Base-by-base conservation (phyloP, 768 basidiomycete genomes). In the Phylloporus sp. region DNA sequence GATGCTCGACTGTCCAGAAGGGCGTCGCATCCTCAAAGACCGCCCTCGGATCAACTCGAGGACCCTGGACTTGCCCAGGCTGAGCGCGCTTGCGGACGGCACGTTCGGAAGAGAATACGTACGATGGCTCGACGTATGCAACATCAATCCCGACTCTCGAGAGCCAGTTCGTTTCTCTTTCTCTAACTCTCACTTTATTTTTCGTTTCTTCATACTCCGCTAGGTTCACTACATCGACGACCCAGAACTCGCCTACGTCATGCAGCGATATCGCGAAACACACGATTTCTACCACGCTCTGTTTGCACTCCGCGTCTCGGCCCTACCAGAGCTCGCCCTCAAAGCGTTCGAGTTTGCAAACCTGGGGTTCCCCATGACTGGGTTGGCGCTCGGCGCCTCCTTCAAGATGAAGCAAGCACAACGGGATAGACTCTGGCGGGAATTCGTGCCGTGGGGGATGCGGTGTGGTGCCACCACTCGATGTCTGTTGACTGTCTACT, bases 201-300 rank as follows among this genome's bases (percentile, higher is more conserved):
- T n/a, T n/a, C n/a, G n/a, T n/a, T n/a, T 20, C 39, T 47, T 50
- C 44, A 50, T 22, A 31, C 9, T 18, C 9, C n/a, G 47, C 9
- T 58, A 97, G 94, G 94, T 96, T 6, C 89, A 85, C 54, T 98
- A 97, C 60, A 85, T 98, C 46, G 80, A 87, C 60, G 91, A 97
- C 59, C 92, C 93, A 3, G 94, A 96, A 59, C 79, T 96, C 10
- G 96, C 96, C 21, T 98, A 96, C 66, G 89, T 98, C 45, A 91
- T 99, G 87, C 90, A 94, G 56, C 85, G 95, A 41, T 99, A 98
- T 65, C 85, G 95, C 21, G 94, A 99, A 70, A 95, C 88, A 53
- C 96, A 99, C 68, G 95, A 99, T 69, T 86, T 98, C 56, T 96
- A 97, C 62, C 96, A 99, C 62, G 90, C 89, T 59, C 77, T 98